Evolutionary conservation across 2,329 filamentous ascomycete species (phyloP).

Genomic region (Aspergillus persii): DNA sequence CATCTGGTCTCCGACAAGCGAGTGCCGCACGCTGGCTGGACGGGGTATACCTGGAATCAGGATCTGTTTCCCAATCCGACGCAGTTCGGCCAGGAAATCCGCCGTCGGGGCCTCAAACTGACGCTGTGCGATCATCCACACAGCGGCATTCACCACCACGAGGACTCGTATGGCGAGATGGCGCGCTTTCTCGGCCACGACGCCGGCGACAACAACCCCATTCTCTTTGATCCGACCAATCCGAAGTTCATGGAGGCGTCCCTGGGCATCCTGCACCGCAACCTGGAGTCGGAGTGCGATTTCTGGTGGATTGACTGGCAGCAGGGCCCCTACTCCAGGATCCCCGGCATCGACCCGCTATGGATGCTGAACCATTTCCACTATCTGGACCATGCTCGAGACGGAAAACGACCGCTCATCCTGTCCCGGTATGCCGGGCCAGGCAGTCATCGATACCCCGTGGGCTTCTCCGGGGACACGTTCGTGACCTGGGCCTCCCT

Average conservation of each 20-base stretch:
- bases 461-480: slow-evolving; percentile 64
- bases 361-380: slow-evolving; percentile 67
- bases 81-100: slow-evolving; percentile 52
- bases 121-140: slow-evolving; percentile 63
- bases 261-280: slow-evolving; percentile 56
- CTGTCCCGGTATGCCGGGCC: slow-evolving; percentile 63
- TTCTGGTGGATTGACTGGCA: slow-evolving; percentile 72
- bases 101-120: slow-evolving; percentile 52
- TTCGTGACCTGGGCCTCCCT: slow-evolving; percentile 60
- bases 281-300: slow-evolving; percentile 56
- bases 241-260: slow-evolving; percentile 58
- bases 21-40: slow-evolving; percentile 55
- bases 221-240: slow-evolving; percentile 57
- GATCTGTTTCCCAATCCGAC: slow-evolving; percentile 57
- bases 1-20: slow-evolving; percentile 53
- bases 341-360: slow-evolving; percentile 60
- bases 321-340: slow-evolving; percentile 55
- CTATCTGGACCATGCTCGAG: slow-evolving; percentile 53
- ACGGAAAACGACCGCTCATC: slow-evolving; percentile 49
- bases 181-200: slow-evolving; percentile 54
- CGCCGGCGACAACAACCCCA: slow-evolving; percentile 49
- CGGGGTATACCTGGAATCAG: slow-evolving; percentile 63
- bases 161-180: slow-evolving; percentile 57
- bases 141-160: slow-evolving; percentile 56
- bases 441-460: slow-evolving; percentile 62